A percentile compares a stretch with the other conserved stretches of the same genome.
These are phyloP conservation scores for Aphanomyces cochlioides DNA, from an alignment of 352 stramenopile genomes.

Conservation along the genomic window DNA sequence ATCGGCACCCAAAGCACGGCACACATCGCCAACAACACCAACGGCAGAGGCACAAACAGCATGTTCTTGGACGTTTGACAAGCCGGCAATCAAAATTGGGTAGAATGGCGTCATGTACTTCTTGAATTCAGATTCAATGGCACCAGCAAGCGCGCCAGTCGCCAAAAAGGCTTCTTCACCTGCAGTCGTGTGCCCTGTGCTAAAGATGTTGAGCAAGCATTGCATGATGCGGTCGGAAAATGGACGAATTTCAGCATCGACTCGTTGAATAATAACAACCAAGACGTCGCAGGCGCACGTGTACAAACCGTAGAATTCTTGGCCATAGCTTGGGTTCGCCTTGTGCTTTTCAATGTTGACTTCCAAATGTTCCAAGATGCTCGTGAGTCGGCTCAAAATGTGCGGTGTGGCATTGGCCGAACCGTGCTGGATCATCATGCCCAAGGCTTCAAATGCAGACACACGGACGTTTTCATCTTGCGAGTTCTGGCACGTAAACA, in stretches of 20 bases:
- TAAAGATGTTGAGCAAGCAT: conserved; percentile 93
- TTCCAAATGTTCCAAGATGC: conserved; percentile 76
- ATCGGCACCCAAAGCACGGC: conserved; percentile 86
- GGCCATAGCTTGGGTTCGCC: conserved; percentile 49
- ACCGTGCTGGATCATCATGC: conserved; percentile 89
- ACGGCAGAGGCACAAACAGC: conserved; percentile 95
- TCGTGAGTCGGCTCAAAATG: conserved; percentile 73
- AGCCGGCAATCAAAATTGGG: conserved; percentile 86
- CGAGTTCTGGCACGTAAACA: conserved; percentile 85
- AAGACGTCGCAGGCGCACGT: conserved; percentile 89
- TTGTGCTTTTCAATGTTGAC: conserved; percentile 70
- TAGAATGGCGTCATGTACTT: conserved; percentile 95
- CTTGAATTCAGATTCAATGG: conserved; percentile 89
- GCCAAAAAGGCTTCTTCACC: conserved; percentile 96
- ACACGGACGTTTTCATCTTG: conserved; percentile 91
- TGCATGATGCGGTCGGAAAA: conserved; percentile 93
- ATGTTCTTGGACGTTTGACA: conserved; percentile 95
- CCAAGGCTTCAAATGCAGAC: conserved; percentile 91
- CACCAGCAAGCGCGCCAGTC: conserved; percentile 90
- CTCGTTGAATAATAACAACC: conserved; percentile 91
- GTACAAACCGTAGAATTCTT: conserved; percentile 49
- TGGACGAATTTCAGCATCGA: conserved; percentile 83
- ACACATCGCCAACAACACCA: conserved; percentile 94
- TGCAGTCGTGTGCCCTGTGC: conserved; percentile 88
- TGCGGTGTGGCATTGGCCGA: conserved; percentile 69